A percentile compares a stretch with the other conserved stretches of the same genome.
phyloP scores from a whole-genome alignment of 1,284 basidiomycete species.

The Tilletia indica region DNA sequence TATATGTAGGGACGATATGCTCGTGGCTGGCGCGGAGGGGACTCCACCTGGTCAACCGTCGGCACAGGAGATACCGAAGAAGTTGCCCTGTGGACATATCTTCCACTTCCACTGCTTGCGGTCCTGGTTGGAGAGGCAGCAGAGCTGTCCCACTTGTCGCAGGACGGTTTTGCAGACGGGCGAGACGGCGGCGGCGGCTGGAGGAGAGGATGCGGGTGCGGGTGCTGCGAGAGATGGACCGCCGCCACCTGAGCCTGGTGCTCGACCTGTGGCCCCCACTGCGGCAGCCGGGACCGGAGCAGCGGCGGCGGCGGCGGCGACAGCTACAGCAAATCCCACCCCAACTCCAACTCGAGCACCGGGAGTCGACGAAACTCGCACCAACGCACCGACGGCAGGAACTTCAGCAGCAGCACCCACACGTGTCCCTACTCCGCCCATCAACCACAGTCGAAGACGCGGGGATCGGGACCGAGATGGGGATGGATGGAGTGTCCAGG shows the following conservation, averaged over 20 bases:
- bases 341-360: constrained; percentile 48
- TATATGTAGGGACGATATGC: constrained; percentile 98
- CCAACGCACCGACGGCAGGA: not conserved
- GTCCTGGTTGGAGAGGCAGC: constrained; percentile 94
- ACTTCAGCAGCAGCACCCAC: not conserved
- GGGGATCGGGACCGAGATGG: constrained; percentile 21
- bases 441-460: not conserved
- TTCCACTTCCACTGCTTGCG: constrained; percentile 97
- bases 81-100: constrained; percentile 90
- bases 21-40: constrained; percentile 15
- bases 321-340: constrained; percentile 28
- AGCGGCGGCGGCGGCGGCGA: constrained; percentile 19
- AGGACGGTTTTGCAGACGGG: constrained; percentile 72
- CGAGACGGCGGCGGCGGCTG: constrained; percentile 36
- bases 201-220: constrained; percentile 46
- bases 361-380: not conserved
- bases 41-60: constrained; percentile 30
- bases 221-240: constrained; percentile 55
- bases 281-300: not conserved
- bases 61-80: constrained; percentile 87
- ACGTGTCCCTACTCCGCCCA: not conserved
- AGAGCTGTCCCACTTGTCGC: constrained; percentile 90
- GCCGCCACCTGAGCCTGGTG: constrained; percentile 34
- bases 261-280: constrained; percentile 26
- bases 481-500: constrained; percentile 23